Evolutionary conservation across 352 stramenopile species (phyloP), one percentile per base, ranked within the genome.

Genomic region (Phytophthora uliginosa): DNA sequence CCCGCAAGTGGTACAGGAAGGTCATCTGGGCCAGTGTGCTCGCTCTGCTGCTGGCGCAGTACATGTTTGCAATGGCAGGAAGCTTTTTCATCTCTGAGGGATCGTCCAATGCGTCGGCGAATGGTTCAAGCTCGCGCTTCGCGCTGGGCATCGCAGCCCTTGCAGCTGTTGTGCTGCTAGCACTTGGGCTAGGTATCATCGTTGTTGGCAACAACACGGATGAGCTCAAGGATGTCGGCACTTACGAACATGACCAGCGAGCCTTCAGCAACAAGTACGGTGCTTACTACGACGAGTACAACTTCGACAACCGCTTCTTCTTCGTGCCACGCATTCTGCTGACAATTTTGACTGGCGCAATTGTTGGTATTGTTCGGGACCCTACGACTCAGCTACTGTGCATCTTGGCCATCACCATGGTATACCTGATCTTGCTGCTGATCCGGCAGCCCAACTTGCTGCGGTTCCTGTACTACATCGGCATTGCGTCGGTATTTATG

Each of bases 241-340:
- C 89, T 4, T 84, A 83, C 55, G 87, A 91, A 61, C 89, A 97
- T 63, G 84, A 93, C 58, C 79, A 96, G 42, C 88, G 87, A 0
- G 70, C 85, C 18, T 95, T 96, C 70, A 93, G 85, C 26, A 79
- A 71, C 66, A 94, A 93, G 78, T 97, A 96, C 78, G 87, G 90
- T 57, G 81, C 85, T 18, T 95, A 95, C 79, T 97, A 96, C 58
- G 89, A 95, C 61, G 89, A 96, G 82, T 96, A 95, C 84, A 96
- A 95, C 74, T 94, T 94, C 36, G 85, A 95, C 67, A 96, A 97
- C 68, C 89, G 90, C 18, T 96, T 91, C 70, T 97, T 97, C 71
- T 97, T 97, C 65, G 79, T 96, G 24, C 86, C 85, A 7, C 82
- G 89, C 0, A 95, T 94, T 63, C 48, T 94, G 40, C 71, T 96